A percentile compares a stretch with the other conserved stretches of the same genome.
Evolutionary conservation across 345 rosid species (phyloP).

Genomic region (Eutrema japonicum): DNA sequence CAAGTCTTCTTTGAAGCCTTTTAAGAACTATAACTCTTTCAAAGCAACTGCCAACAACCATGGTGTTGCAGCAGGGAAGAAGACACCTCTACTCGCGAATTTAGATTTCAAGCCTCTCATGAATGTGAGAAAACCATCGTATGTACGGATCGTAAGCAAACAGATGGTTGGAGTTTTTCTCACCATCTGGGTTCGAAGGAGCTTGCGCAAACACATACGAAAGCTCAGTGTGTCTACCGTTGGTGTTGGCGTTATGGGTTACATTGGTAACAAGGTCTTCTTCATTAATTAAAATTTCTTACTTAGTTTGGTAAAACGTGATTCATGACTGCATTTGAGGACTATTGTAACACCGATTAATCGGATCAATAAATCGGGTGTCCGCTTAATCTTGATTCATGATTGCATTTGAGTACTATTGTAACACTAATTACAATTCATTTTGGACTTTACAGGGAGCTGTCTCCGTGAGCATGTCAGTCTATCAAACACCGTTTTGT

Average conservation of each 20-base stretch:
- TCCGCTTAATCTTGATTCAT: neutral
- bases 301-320: neutral
- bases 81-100: conserved; percentile 27
- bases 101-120: conserved; percentile 47
- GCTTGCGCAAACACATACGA: conserved; percentile 80
- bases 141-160: conserved; percentile 83
- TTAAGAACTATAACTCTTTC: conserved; percentile 36
- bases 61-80: conserved; percentile 13
- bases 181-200: conserved; percentile 82
- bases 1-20: conserved; percentile 41
- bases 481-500: conserved; percentile 83
- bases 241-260: conserved; percentile 96
- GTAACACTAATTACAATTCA: conserved; percentile 1
- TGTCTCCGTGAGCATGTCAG: conserved; percentile 87
- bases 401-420: neutral
- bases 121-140: conserved; percentile 65
- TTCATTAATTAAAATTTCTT: neutral
- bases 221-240: conserved; percentile 82
- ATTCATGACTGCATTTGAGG: neutral
- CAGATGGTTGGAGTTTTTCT: conserved; percentile 91
- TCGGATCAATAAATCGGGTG: too few relatives aligned
- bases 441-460: conserved; percentile 66
- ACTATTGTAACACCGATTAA: conserved; percentile 2
- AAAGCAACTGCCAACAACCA: conserved; percentile 9
- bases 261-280: conserved; percentile 88